Percentiles rank a stretch among this genome's conserved stretches.
These are phyloP conservation scores for Backusella westeae DNA, from an alignment of 192 early-diverging fungal genomes.

Conservation along the genomic window DNA sequence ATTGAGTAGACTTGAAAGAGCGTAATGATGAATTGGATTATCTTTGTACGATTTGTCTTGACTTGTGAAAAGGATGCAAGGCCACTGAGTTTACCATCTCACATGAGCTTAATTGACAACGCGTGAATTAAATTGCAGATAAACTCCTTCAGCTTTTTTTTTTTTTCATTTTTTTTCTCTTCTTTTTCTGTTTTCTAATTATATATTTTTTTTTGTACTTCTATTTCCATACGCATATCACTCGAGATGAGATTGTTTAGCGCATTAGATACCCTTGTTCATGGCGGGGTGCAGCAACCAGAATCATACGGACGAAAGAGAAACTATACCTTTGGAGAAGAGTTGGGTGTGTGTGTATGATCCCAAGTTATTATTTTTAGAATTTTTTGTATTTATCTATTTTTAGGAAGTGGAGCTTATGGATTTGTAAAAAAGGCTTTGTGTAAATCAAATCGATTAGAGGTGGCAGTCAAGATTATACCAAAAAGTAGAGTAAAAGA, in stretches of 20 bases:
- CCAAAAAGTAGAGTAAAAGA: constrained; percentile 78
- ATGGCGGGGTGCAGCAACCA: constrained; percentile 43
- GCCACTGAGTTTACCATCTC: background rate
- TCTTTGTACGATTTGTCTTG: too few relatives aligned
- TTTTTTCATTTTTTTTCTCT: background rate
- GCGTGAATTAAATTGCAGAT: background rate
- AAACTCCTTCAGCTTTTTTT: background rate
- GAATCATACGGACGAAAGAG: constrained; percentile 65
- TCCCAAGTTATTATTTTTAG: background rate
- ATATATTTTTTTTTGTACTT: too few relatives aligned
- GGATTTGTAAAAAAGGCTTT: constrained; percentile 68
- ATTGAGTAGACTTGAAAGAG: too few relatives aligned
- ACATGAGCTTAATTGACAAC: background rate
- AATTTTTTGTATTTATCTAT: background rate
- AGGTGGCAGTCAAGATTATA: constrained; percentile 92
- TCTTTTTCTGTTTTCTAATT: too few relatives aligned
- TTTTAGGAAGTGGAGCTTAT: constrained; percentile 55
- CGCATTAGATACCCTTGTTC: constrained; percentile 29
- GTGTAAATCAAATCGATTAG: constrained; percentile 64
- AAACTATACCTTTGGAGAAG: constrained; percentile 60
- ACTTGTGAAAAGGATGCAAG: background rate
- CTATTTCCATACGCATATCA: background rate
- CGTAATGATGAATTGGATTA: too few relatives aligned
- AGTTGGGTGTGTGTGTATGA: constrained; percentile 46
- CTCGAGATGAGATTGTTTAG: constrained; percentile 17